Evolutionary conservation across 2,329 filamentous ascomycete genomes (phyloP).

Genomic region (Cladophialophora yegresii): DNA sequence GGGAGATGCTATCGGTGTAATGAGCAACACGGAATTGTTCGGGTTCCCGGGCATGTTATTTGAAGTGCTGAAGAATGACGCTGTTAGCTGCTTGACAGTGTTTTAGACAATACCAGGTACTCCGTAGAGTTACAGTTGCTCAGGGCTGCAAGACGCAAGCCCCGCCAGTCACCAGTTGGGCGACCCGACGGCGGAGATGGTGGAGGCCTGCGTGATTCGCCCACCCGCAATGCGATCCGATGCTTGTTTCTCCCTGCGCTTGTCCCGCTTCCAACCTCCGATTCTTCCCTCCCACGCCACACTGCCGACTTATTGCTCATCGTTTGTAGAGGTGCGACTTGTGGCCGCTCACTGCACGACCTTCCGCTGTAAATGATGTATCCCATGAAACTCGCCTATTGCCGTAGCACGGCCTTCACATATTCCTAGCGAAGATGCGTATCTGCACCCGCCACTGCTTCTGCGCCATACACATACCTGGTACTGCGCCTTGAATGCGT

Average conservation of each 20-base stretch:
- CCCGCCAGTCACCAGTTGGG: not conserved
- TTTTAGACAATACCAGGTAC: too few species aligned
- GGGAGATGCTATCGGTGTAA: conserved; percentile 56
- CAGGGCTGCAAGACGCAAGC: not conserved
- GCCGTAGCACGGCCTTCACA: conserved; percentile 18
- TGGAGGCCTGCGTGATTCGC: conserved; percentile 6
- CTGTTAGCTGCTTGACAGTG: conserved; percentile 84
- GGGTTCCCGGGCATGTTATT: conserved; percentile 93
- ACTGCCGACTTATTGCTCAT: conserved; percentile 2
- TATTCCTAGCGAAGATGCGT: conserved; percentile 33
- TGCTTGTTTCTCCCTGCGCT: conserved; percentile 9
- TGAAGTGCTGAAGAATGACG: conserved; percentile 90
- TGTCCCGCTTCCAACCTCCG: conserved; percentile 18
- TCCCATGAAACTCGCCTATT: conserved; percentile 16
- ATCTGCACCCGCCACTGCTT: conserved; percentile 22
- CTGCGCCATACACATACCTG: conserved; percentile 24
- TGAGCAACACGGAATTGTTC: conserved; percentile 80
- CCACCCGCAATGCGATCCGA: conserved; percentile 12
- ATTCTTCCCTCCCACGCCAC: conserved; percentile 7
- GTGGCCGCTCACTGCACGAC: conserved; percentile 6
- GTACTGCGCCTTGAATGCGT: conserved; percentile 26
- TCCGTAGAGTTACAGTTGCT: not conserved
- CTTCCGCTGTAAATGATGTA: conserved; percentile 23
- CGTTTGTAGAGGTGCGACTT: not conserved
- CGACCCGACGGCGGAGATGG: conserved; percentile 1